phyloP scores from a whole-genome alignment of 768 basidiomycete species.

The Macrolepiota dolichaula region DNA sequence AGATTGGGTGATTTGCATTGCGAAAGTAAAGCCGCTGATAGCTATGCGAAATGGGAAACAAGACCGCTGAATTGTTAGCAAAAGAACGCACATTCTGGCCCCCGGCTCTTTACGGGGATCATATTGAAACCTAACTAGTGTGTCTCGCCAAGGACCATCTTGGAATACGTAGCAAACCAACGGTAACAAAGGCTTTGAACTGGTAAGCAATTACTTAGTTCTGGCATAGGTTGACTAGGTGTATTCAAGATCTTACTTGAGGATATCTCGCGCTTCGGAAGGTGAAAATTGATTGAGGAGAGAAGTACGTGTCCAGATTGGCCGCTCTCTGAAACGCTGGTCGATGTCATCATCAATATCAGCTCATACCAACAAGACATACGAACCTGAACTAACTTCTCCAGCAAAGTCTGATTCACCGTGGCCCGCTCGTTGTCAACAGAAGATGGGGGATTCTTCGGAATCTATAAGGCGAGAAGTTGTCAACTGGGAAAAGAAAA shows the following conservation, averaged over 20 bases:
- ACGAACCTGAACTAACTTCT: constrained; percentile 50
- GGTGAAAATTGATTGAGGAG: constrained; percentile 78
- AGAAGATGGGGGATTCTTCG: constrained; percentile 57
- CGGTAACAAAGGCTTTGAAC: constrained; percentile 80
- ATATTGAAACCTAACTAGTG: constrained; percentile 80
- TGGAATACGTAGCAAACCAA: constrained; percentile 84
- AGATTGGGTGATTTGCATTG: constrained; percentile 79
- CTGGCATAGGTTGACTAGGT: neutral
- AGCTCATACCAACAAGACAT: neutral
- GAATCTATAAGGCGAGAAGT: constrained; percentile 43
- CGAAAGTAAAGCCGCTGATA: constrained; percentile 93
- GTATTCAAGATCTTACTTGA: constrained; percentile 53
- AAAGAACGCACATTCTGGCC: constrained; percentile 67
- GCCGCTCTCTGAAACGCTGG: constrained; percentile 73
- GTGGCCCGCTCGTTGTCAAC: constrained; percentile 58
- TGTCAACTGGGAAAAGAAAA: neutral
- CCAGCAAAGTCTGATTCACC: constrained; percentile 51
- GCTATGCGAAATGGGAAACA: constrained; percentile 36
- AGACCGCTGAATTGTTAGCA: neutral
- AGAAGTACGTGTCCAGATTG: constrained; percentile 87
- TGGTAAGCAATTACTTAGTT: constrained; percentile 24
- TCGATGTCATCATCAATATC: neutral
- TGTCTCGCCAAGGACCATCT: constrained; percentile 94
- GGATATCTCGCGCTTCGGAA: constrained; percentile 65
- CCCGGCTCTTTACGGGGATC: constrained; percentile 77